Evolutionary conservation across 345 rosid genomes (phyloP).

Genomic region (Lepidium sativum): DNA sequence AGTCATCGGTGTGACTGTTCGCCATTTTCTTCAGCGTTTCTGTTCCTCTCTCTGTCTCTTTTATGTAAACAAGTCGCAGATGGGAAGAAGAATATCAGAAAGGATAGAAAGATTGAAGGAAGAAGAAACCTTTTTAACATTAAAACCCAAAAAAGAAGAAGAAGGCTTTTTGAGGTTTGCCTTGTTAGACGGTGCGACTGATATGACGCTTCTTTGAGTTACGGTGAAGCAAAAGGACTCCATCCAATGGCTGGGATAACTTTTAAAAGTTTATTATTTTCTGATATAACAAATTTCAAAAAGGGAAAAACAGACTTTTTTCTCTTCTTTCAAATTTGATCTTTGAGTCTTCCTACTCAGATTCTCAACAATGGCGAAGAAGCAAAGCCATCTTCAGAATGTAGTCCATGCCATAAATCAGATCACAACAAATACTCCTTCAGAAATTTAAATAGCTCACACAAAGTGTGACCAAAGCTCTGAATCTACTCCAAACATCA

Average conservation of each 20-base stretch:
- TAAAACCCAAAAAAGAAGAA: too few relatives aligned
- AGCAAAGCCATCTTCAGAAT: conserved; percentile 69
- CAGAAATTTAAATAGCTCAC: conserved; percentile 33
- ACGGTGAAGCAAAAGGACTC: conserved; percentile 1
- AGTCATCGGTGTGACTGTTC: conserved; percentile 55
- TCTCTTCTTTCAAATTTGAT: background rate
- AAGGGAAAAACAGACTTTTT: background rate
- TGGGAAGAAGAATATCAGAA: background rate
- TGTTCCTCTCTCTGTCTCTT: background rate
- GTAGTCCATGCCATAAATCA: conserved; percentile 80
- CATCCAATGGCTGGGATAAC: conserved; percentile 18
- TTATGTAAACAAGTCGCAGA: background rate
- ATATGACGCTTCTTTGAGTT: background rate
- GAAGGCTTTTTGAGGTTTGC: background rate
- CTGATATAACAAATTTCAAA: background rate
- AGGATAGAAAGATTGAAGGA: background rate
- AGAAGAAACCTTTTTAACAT: conserved; percentile 12
- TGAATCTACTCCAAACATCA: background rate
- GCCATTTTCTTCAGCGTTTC: conserved; percentile 33
- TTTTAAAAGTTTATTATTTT: background rate
- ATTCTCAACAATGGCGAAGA: background rate
- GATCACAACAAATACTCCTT: conserved; percentile 74
- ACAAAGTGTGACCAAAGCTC: background rate
- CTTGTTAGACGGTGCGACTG: conserved; percentile 15
- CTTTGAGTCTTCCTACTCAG: background rate